These are phyloP conservation scores for Bipolaris victoriae DNA, from an alignment of 2,329 filamentous ascomycete genomes.

Conservation along the genomic window DNA sequence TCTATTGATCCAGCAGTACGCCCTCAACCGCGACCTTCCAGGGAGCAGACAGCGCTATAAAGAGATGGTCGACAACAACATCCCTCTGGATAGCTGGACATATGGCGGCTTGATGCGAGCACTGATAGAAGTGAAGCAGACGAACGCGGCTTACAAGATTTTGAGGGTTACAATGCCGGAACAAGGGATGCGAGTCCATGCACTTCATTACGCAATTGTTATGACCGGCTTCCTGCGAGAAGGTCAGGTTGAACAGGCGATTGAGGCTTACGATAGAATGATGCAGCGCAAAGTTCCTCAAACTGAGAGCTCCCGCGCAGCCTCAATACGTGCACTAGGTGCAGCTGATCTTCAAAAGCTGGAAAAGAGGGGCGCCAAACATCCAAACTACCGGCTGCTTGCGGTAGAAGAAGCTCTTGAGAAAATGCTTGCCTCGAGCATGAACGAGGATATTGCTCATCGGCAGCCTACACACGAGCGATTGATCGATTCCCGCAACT, in stretches of 20 bases:
- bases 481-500: slow-evolving; percentile 34
- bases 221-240: slow-evolving; percentile 58
- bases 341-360: slow-evolving; percentile 29
- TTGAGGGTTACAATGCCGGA: slow-evolving; percentile 58
- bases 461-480: slow-evolving; percentile 34
- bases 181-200: slow-evolving; percentile 52
- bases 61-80: slow-evolving; percentile 59
- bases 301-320: slow-evolving; percentile 53
- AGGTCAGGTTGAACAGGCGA: slow-evolving; percentile 54
- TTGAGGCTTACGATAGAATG: slow-evolving; percentile 58
- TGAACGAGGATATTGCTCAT: slow-evolving; percentile 39
- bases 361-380: slow-evolving; percentile 14
- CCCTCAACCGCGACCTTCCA: slow-evolving; percentile 64
- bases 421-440: slow-evolving; percentile 31
- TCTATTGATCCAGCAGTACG: slow-evolving; percentile 72
- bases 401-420: slow-evolving; percentile 38
- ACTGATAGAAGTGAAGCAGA: slow-evolving; percentile 59
- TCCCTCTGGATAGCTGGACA: slow-evolving; percentile 63
- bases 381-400: slow-evolving; percentile 28
- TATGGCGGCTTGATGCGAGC: slow-evolving; percentile 67
- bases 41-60: slow-evolving; percentile 61
- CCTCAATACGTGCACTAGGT: slow-evolving; percentile 42
- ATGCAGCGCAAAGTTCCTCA: slow-evolving; percentile 44
- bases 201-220: slow-evolving; percentile 61
- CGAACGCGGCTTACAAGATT: slow-evolving; percentile 63